A percentile compares a stretch with the other conserved stretches of the same genome.
phyloP scores from a whole-genome alignment of 1,284 basidiomycete species.

The Athelia sp. region DNA sequence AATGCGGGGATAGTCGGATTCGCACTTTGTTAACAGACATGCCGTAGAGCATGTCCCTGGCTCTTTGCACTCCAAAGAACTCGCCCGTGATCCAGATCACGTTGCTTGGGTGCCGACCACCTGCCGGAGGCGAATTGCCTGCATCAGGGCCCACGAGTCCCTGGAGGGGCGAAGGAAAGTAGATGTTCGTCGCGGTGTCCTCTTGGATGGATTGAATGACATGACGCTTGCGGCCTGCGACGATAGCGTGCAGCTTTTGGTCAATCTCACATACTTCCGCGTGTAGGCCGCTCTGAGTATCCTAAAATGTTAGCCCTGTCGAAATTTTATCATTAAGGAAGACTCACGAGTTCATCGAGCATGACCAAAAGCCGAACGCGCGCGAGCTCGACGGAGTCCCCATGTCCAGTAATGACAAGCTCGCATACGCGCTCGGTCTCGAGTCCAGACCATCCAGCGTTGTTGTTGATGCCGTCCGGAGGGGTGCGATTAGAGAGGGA shows the following conservation, averaged over 20 bases:
- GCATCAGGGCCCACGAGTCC: conserved; percentile 73
- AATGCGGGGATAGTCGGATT: conserved; percentile 9
- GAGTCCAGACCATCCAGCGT: conserved; percentile 78
- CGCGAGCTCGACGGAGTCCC: conserved; percentile 89
- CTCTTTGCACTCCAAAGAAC: conserved; percentile 93
- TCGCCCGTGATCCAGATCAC: conserved; percentile 96
- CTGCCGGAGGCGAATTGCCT: conserved; percentile 27
- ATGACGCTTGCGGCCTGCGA: conserved; percentile 86
- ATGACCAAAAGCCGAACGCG: conserved; percentile 88
- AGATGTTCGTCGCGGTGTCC: conserved; percentile 96
- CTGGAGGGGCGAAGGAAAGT: conserved; percentile 87
- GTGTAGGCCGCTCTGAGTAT: conserved; percentile 76
- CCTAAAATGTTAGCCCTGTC: conserved; percentile 6
- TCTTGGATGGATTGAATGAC: conserved; percentile 93
- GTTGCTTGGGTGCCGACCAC: conserved; percentile 58
- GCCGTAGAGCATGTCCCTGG: conserved; percentile 92
- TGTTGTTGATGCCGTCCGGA: conserved; percentile 70
- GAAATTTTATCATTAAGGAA: neutral
- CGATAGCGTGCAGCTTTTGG: conserved; percentile 89
- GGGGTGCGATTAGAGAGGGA: conserved; percentile 68
- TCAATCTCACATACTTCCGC: conserved; percentile 92
- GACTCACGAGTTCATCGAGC: conserved; percentile 87
- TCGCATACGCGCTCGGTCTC: conserved; percentile 94
- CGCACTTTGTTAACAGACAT: conserved; percentile 83
- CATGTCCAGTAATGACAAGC: conserved; percentile 83